phyloP scores from a whole-genome alignment of 2,329 filamentous ascomycete species.

The Plectosphaerella cucumerina region DNA sequence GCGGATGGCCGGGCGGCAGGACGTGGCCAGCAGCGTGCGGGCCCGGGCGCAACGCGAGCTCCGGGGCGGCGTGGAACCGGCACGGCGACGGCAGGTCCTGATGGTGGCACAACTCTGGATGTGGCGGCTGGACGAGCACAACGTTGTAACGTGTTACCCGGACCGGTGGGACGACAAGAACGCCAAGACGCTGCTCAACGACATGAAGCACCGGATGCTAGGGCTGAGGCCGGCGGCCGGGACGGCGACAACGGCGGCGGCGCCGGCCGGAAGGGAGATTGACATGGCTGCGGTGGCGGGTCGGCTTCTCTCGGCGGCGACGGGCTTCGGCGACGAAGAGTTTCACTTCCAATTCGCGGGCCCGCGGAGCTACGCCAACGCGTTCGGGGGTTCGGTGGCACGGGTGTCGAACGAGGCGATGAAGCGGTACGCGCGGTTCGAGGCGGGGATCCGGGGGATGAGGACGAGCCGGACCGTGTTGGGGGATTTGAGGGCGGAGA shows the following conservation, averaged over 20 bases:
- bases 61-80: conserved; percentile 13
- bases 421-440: conserved; percentile 13
- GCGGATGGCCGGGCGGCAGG: conserved; percentile 11
- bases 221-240: conserved; percentile 3
- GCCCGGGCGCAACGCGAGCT: conserved; percentile 6
- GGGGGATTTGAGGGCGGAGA: conserved; percentile 16
- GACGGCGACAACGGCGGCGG: background rate
- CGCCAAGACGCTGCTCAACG: conserved; percentile 12
- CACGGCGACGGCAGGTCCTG: conserved; percentile 21
- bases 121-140: conserved; percentile 13
- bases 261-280: too few species aligned
- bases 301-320: conserved; percentile 7
- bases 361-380: conserved; percentile 11
- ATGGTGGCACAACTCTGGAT: conserved; percentile 19
- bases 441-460: conserved; percentile 12
- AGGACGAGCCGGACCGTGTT: conserved; percentile 12
- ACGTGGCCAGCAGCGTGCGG: conserved; percentile 12
- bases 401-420: conserved; percentile 14
- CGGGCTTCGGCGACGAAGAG: conserved; percentile 12
- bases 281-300: conserved; percentile 11
- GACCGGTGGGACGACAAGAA: conserved; percentile 16
- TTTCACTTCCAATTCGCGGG: conserved; percentile 15
- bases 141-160: conserved; percentile 13
- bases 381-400: conserved; percentile 10
- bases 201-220: conserved; percentile 12